Evolutionary conservation across 2,329 filamentous ascomycete species (phyloP), one percentile per base, ranked within the genome.

Genomic region (Beauveria pseudobassiana): DNA sequence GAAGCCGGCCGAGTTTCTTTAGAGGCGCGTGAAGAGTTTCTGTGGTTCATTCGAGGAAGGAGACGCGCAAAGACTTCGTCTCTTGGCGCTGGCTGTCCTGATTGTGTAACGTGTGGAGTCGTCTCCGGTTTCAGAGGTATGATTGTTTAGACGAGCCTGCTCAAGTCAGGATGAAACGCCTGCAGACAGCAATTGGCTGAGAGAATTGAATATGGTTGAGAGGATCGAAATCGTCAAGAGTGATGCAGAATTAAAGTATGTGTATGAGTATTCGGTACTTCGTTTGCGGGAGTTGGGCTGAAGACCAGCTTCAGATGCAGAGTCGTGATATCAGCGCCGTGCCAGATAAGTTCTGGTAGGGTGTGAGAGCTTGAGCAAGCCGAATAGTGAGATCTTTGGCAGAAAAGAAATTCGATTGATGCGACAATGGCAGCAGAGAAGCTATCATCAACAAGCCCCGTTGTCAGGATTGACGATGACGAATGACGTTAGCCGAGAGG

Each of bases 1-100:
- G 65, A 82, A 82, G 63, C 80, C 79, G 40, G 58, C 26, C 52
- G 72, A 75, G 58, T 74, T 72, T 58, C 72, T 45, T 57, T 70
- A 56, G 75, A 72, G 7, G 76, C 76, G 56, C 71, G 66, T 22
- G 76, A 71, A 50, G 67, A 59, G 59, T 70, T 67, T 59, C 64
- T 68, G 58, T 69, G 67, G 43, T 68, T 68, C 70, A 72, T 72
- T 55, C 49, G 60, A 59, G 28, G 38, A 38, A 61, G 38, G 38
- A 28, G 28, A 18, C 40, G 58, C 7, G 49, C 22, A 30, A 38
- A 53, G 24, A 8, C 9, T 20, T 22, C n/a, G 43, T 46, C 43
- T 43, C 54, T 38, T 16, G n/a, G 26, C 20, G n/a, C 28, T 38
- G 42, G 49, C n/a, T 54, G 16, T 22, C 26, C 18, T 8, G 14